A percentile compares a stretch with the other conserved stretches of the same genome.
phyloP scores from a whole-genome alignment of 1,139 yeast species.

The Blastobotrys raffinosifermentans region DNA sequence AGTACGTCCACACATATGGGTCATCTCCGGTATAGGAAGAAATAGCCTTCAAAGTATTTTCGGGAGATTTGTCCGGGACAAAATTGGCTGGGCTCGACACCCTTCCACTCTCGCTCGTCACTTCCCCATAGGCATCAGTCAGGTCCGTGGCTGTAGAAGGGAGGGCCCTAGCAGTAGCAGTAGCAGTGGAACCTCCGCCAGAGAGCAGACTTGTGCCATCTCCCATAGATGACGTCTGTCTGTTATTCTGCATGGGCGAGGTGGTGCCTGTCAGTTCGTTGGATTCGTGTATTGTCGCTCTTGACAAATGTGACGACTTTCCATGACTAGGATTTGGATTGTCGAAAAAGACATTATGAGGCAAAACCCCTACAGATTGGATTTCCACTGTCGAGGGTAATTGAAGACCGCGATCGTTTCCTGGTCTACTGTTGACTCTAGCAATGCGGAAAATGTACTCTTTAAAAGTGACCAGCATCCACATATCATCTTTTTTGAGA shows the following conservation, averaged over 20 bases:
- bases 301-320: no score
- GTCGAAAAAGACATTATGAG: constrained; percentile 66
- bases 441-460: constrained; percentile 64
- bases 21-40: constrained; percentile 47
- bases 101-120: constrained; percentile 11
- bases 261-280: no score
- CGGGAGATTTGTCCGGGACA: background rate
- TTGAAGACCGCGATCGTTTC: constrained; percentile 1
- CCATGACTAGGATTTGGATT: constrained; percentile 34
- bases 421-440: constrained; percentile 21
- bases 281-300: no score
- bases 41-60: constrained; percentile 5
- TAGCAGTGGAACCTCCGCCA: background rate
- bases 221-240: background rate
- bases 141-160: constrained; percentile 22
- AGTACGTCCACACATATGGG: constrained; percentile 53
- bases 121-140: constrained; percentile 27
- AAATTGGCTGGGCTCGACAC: background rate
- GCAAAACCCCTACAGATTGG: constrained; percentile 39
- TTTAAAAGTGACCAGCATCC: constrained; percentile 64
- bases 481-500: constrained; percentile 60
- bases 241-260: background rate
- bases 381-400: constrained; percentile 18
- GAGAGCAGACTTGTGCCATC: background rate
- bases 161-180: constrained; percentile 13